Evolutionary conservation across 179 eudicot genomes (phyloP).

Genomic region (Nepenthes alata): DNA sequence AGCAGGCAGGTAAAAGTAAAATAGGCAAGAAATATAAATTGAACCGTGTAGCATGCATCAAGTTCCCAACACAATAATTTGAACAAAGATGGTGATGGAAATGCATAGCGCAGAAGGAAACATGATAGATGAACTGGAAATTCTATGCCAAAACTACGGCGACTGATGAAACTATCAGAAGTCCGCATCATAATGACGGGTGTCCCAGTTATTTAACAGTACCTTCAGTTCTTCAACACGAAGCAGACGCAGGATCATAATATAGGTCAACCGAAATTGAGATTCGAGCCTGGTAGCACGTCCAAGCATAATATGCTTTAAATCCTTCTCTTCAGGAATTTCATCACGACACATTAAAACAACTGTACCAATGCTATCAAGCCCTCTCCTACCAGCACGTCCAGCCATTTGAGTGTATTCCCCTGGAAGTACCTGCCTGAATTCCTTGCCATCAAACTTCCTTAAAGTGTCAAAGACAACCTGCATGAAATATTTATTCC

Average conservation of each 20-base stretch:
- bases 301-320: constrained; percentile 68
- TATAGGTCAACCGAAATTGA: constrained; percentile 94
- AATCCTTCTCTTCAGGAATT: constrained; percentile 72
- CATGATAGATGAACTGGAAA: background rate
- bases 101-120: background rate
- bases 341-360: constrained; percentile 92
- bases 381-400: constrained; percentile 99
- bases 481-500: constrained; percentile 23
- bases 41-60: no score
- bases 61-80: no score
- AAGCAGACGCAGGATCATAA: constrained; percentile 91
- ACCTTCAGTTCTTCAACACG: constrained; percentile 99
- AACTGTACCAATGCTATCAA: constrained; percentile 93
- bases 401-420: constrained; percentile 99
- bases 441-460: constrained; percentile 98
- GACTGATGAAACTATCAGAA: background rate
- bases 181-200: background rate
- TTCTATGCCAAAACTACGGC: no score
- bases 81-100: no score
- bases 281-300: constrained; percentile 94
- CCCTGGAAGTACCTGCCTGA: constrained; percentile 87
- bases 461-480: constrained; percentile 93
- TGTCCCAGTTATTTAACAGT: background rate
- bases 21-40: no score
- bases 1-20: no score